Evolutionary conservation across 139 green algal genomes (phyloP).

Genomic region (Mychonastes homosphaera): DNA sequence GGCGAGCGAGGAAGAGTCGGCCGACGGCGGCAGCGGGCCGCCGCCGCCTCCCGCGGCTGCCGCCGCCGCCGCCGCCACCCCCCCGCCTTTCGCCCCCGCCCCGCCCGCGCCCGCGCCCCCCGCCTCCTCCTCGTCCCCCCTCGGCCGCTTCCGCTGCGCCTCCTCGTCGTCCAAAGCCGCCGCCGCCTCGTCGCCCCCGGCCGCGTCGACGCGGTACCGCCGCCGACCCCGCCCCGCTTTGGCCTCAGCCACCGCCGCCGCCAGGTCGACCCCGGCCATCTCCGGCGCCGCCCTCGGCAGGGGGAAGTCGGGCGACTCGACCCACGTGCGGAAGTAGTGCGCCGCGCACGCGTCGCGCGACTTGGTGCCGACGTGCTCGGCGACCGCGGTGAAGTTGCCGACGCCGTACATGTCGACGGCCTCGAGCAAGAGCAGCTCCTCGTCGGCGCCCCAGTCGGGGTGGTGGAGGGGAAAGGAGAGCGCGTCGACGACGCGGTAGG

Average conservation of each 20-base stretch:
- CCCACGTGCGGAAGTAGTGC: slow-evolving; percentile 80
- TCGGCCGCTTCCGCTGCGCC: too few relatives aligned
- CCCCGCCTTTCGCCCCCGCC: not conserved
- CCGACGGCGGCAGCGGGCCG: not conserved
- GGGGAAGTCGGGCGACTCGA: slow-evolving; percentile 54
- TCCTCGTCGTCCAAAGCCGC: too few relatives aligned
- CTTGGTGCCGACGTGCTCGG: slow-evolving; percentile 77
- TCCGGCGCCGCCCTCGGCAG: slow-evolving; percentile 43
- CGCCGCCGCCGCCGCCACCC: not conserved
- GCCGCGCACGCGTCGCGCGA: slow-evolving; percentile 44
- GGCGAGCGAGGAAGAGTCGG: not conserved
- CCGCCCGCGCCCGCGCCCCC: not conserved
- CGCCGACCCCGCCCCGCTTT: not conserved
- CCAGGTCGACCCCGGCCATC: slow-evolving; percentile 28
- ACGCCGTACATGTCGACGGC: slow-evolving; percentile 66
- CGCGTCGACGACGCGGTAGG: slow-evolving; percentile 82
- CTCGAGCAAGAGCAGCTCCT: slow-evolving; percentile 94
- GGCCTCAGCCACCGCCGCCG: not conserved
- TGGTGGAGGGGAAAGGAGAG: slow-evolving; percentile 87
- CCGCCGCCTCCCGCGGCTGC: too few relatives aligned
- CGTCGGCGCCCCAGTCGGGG: slow-evolving; percentile 85
- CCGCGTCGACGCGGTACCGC: not conserved
- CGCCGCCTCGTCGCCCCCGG: not conserved
- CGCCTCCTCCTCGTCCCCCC: not conserved
- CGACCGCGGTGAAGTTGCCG: slow-evolving; percentile 85